phyloP scores from a whole-genome alignment of 2,329 filamentous ascomycete species.

The Gyromitra esculenta region DNA sequence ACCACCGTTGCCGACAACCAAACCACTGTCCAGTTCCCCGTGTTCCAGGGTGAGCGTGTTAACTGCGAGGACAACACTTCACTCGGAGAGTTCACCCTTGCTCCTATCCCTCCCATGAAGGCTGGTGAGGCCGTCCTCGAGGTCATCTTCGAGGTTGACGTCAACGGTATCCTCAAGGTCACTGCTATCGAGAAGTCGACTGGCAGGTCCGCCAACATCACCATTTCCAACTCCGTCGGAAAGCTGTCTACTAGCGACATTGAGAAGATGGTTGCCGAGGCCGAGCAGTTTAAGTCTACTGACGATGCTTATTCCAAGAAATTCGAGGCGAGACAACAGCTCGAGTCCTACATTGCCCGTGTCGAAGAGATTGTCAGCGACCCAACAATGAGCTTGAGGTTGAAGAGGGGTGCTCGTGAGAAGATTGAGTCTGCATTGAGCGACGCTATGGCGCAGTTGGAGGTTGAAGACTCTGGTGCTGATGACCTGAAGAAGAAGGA shows the following conservation, averaged over 20 bases:
- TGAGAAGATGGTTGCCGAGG: constrained; percentile 94
- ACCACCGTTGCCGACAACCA: constrained; percentile 84
- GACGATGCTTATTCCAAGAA: constrained; percentile 99
- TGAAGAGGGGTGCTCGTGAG: constrained; percentile 99
- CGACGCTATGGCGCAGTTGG: constrained; percentile 96
- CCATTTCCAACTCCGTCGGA: constrained; percentile 98
- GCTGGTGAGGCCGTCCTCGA: constrained; percentile 97
- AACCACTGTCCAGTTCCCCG: constrained; percentile 87
- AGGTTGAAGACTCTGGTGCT: constrained; percentile 88
- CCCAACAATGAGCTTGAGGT: constrained; percentile 92
- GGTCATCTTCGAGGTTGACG: constrained; percentile 98
- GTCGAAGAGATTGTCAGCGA: constrained; percentile 99
- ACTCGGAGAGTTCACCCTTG: constrained; percentile 94
- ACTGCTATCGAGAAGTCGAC: constrained; percentile 99
- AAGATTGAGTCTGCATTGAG: constrained; percentile 98
- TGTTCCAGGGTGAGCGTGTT: constrained; percentile 94
- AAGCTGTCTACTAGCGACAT: constrained; percentile 96
- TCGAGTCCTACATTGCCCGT: constrained; percentile 97
- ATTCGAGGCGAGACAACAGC: constrained; percentile 98
- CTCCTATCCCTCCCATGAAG: constrained; percentile 84
- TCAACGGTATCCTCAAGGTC: constrained; percentile 99
- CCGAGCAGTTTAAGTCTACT: constrained; percentile 97
- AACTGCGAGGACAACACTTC: constrained; percentile 99
- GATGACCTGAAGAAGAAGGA: constrained; percentile 99
- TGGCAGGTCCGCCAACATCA: constrained; percentile 98